Percentiles rank a stretch among this genome's conserved stretches.
Evolutionary conservation across 2,329 filamentous ascomycete species (phyloP).

Genomic region (Hypomyces perniciosus): DNA sequence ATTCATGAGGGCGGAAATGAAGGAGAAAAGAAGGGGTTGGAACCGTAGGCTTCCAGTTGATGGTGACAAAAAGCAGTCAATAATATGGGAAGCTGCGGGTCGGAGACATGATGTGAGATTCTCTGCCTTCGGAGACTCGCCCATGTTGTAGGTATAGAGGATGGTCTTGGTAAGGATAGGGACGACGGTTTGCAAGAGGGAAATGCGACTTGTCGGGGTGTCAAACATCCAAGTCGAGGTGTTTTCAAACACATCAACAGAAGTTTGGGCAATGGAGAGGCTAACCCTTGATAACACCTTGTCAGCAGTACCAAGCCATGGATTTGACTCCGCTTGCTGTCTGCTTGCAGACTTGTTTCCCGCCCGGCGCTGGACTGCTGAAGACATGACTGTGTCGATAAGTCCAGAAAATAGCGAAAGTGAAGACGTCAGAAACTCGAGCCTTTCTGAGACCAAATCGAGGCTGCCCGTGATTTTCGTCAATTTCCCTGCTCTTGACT

Average conservation of each 20-base stretch:
- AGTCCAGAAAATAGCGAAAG: slow-evolving; percentile 68
- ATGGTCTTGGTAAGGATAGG: slow-evolving; percentile 67
- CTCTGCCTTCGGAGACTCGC: slow-evolving; percentile 46
- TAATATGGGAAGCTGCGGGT: slow-evolving; percentile 67
- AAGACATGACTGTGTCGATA: slow-evolving; percentile 66
- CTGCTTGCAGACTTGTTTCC: slow-evolving; percentile 43
- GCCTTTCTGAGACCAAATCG: slow-evolving; percentile 71
- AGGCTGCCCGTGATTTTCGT: slow-evolving; percentile 73
- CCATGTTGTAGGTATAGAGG: slow-evolving; percentile 67
- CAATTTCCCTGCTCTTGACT: slow-evolving; percentile 70
- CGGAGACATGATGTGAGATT: slow-evolving; percentile 57
- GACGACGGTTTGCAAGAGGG: slow-evolving; percentile 63
- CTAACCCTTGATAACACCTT: slow-evolving; percentile 68
- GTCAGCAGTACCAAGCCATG: slow-evolving; percentile 70
- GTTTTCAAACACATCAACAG: slow-evolving; percentile 81
- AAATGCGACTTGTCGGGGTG: slow-evolving; percentile 58
- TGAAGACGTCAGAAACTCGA: slow-evolving; percentile 69
- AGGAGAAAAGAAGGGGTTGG: slow-evolving; percentile 67
- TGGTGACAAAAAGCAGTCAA: slow-evolving; percentile 69
- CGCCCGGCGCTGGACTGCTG: slow-evolving; percentile 60
- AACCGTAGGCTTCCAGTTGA: slow-evolving; percentile 66
- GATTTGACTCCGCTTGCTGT: slow-evolving; percentile 42
- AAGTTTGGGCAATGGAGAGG: slow-evolving; percentile 64
- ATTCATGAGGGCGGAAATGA: slow-evolving; percentile 44
- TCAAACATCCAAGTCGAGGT: slow-evolving; percentile 80